A percentile compares a stretch with the other conserved stretches of the same genome.
Evolutionary conservation across 192 early-diverging fungal genomes (phyloP).

Genomic region (Coemansia javaensis): DNA sequence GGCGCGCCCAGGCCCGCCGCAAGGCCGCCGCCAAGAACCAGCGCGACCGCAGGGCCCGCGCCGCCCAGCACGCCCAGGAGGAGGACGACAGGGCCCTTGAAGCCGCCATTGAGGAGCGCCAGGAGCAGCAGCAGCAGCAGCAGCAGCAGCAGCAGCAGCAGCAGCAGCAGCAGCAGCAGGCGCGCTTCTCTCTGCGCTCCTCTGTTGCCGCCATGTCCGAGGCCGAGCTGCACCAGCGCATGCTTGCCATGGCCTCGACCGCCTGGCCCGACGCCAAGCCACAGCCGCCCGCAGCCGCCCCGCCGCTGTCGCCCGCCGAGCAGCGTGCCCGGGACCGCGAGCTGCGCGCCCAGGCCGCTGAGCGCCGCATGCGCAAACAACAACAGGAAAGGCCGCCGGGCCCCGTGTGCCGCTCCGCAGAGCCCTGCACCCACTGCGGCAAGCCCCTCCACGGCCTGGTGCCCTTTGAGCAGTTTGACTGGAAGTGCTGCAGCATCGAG

Average conservation of each 20-base stretch:
- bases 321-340: conserved; percentile 31
- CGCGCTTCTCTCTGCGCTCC: no score
- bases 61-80: neutral
- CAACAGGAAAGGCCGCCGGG: neutral
- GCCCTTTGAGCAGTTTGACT: conserved; percentile 76
- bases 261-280: no score
- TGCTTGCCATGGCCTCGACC: no score
- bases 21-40: conserved; percentile 4
- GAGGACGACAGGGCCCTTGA: neutral
- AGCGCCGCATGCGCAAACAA: conserved; percentile 16
- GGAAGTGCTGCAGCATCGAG: conserved; percentile 54
- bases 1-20: conserved; percentile 5
- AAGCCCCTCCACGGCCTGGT: conserved; percentile 52
- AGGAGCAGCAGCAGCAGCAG: no score
- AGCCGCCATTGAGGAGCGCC: no score
- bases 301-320: conserved; percentile 6
- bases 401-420: conserved; percentile 3
- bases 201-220: no score
- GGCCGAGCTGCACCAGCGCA: conserved; percentile 13
- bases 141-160: neutral
- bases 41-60: conserved; percentile 9
- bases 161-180: no score
- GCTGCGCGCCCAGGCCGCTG: conserved; percentile 26
- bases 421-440: conserved; percentile 52
- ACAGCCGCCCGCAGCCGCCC: no score